Evolutionary conservation across 257 asterid species (phyloP).

Genomic region (Ophiorrhiza pumila): DNA sequence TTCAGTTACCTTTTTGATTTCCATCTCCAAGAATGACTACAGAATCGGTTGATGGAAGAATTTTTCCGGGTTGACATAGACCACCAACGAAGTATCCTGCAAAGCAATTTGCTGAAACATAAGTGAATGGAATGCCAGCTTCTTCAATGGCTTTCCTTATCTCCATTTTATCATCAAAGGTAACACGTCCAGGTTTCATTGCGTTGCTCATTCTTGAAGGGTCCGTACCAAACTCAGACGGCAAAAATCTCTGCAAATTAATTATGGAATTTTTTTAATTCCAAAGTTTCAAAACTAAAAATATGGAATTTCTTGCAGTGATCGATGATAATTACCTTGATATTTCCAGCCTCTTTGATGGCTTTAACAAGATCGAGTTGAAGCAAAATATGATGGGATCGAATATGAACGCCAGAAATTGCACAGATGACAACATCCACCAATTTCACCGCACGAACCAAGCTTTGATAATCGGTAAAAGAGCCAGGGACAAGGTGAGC

Average conservation of each 20-base stretch:
- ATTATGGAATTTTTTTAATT: too few species aligned
- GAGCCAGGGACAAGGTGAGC: constrained; percentile 24
- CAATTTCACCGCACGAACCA: constrained; percentile 24
- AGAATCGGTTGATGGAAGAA: constrained; percentile 26
- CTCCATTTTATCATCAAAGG: constrained; percentile 35
- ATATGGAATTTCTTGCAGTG: too few species aligned
- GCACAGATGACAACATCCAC: constrained; percentile 28
- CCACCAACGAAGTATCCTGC: constrained; percentile 33
- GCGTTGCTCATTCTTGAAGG: constrained; percentile 31
- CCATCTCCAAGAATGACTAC: constrained; percentile 29
- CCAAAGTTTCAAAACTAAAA: too few species aligned
- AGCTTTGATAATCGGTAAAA: constrained; percentile 19
- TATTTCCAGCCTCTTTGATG: constrained; percentile 29
- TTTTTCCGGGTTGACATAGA: constrained; percentile 31
- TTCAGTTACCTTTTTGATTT: constrained; percentile 30
- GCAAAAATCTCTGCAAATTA: constrained; percentile 34
- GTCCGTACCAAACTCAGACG: constrained; percentile 36
- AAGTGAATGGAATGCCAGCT: constrained; percentile 32
- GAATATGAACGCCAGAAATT: constrained; percentile 28
- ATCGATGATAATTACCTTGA: constrained; percentile 18
- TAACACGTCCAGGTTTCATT: constrained; percentile 29
- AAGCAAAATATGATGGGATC: constrained; percentile 26
- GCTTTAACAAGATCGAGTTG: constrained; percentile 29
- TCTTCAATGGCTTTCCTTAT: constrained; percentile 36
- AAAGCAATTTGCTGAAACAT: constrained; percentile 33